These are phyloP conservation scores for Fraxinus sp. DNA, from an alignment of 305 asterid genomes.

Conservation along the genomic window DNA sequence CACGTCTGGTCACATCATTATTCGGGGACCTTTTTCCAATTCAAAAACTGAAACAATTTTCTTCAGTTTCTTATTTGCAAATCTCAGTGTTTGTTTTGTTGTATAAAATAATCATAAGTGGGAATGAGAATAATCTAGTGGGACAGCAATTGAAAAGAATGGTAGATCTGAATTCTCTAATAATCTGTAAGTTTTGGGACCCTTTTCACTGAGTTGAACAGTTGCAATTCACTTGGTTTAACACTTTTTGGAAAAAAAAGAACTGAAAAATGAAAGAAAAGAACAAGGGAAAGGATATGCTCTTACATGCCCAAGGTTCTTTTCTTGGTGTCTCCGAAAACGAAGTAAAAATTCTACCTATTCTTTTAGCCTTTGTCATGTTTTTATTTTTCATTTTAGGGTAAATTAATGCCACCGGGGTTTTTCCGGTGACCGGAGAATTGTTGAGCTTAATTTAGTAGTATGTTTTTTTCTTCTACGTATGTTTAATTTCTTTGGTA, in stretches of 20 bases:
- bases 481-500: not conserved
- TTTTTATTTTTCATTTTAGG: not conserved
- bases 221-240: not conserved
- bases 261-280: not conserved
- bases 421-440: not conserved
- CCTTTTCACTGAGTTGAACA: conserved; percentile 1
- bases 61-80: conserved; percentile 3
- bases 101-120: conserved; percentile 1
- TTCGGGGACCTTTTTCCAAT: conserved; percentile 15
- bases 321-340: conserved; percentile 22
- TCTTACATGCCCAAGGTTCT: conserved; percentile 15
- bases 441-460: not conserved
- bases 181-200: conserved; percentile 16
- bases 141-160: conserved; percentile 7
- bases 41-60: conserved; percentile 19
- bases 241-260: conserved; percentile 1
- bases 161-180: conserved; percentile 21
- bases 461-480: not conserved
- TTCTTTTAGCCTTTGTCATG: conserved; percentile 6
- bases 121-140: not conserved
- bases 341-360: conserved; percentile 15
- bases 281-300: conserved; percentile 28
- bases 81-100: conserved; percentile 9
- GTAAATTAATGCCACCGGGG: not conserved
- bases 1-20: conserved; percentile 61